Base-by-base conservation (phyloP, 352 stramenopile genomes). In the Thalassiosira delicatula region DNA sequence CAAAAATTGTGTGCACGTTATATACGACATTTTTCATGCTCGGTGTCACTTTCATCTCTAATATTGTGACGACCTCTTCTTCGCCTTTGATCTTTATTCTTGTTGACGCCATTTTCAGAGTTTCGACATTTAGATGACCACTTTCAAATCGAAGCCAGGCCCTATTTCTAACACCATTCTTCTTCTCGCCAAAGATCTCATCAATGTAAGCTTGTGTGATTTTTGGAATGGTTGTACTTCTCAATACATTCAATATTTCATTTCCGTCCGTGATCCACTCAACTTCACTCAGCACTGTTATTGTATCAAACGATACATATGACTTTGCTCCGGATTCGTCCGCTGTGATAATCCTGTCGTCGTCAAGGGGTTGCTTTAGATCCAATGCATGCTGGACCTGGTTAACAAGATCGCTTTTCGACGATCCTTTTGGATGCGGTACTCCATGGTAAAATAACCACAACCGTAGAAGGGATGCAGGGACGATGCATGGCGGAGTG, bases 381-480 rank as follows among this genome's bases (percentile, higher is more conserved):
- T 25, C 30, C 4, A 8, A 40, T 30, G 67, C 67, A 44, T 25
- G 49, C 4, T 37, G 25, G 7, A 75, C 67, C 23, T 66, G 44
- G 8, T 67, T 21, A 3, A 75, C 51, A 8, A 75, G 27, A 21
- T 75, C 49, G 7, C 46, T 32, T 40, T 33, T 40, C 12, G 44
- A 67, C 2, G 67, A 44, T 29, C 25, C 27, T 9, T 75, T 75
- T 27, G 67, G 67, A 42, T 66, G 67, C 17, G 44, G 44, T 12
- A 67, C 67, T 21, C 67, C 67, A n/a, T 51, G 67, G 25, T 51
- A 75, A 32, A 75, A 75, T 11, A 75, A 32, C 67, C 67, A 75
- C 42, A 44, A 27, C 3, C 7, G 9, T 5, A 75, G 29, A 3
- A 75, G 17, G 17, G 67, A n/a, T 17, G 8, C 17, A 17, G 44